A percentile compares a stretch with the other conserved stretches of the same genome.
phyloP scores from a whole-genome alignment of 257 asterid genomes.

The Ehretia macrophylla region DNA sequence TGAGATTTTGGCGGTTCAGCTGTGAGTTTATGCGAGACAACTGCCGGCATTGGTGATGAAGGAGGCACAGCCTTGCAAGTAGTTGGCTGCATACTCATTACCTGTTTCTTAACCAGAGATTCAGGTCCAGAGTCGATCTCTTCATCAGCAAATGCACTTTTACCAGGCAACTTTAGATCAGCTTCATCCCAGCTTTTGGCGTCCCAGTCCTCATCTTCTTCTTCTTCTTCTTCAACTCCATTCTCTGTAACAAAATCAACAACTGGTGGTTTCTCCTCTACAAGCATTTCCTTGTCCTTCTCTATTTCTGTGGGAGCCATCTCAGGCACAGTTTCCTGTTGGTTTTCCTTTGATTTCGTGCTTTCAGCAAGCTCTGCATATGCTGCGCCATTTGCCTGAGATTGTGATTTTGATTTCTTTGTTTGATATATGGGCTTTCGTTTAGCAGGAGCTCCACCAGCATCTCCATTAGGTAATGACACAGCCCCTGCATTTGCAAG shows the following conservation, averaged over 20 bases:
- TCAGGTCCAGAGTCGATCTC: slow-evolving; percentile 78
- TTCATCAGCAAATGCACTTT: slow-evolving; percentile 76
- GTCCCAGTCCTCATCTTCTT: slow-evolving; percentile 93
- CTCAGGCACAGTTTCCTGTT: slow-evolving; percentile 37
- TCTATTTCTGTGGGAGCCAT: slow-evolving; percentile 35
- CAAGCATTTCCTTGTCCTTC: slow-evolving; percentile 18
- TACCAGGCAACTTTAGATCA: slow-evolving; percentile 77
- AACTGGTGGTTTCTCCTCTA: slow-evolving; percentile 34
- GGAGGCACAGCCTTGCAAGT: slow-evolving; percentile 21
- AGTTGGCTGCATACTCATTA: slow-evolving; percentile 32
- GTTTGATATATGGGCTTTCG: slow-evolving; percentile 62
- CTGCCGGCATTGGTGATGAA: not conserved
- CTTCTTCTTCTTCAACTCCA: slow-evolving; percentile 51
- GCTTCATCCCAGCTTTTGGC: slow-evolving; percentile 96
- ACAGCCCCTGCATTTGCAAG: slow-evolving; percentile 57
- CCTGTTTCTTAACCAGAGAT: slow-evolving; percentile 47
- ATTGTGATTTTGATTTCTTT: slow-evolving; percentile 62
- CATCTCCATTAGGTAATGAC: slow-evolving; percentile 44
- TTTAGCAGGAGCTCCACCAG: slow-evolving; percentile 45
- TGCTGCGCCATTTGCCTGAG: slow-evolving; percentile 60
- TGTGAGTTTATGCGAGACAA: no score
- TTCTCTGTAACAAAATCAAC: slow-evolving; percentile 41
- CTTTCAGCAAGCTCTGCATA: slow-evolving; percentile 39
- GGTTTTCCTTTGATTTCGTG: slow-evolving; percentile 32
- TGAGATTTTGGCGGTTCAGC: slow-evolving; percentile 18